Evolutionary conservation across 306 rosid species (phyloP).

Genomic region (Echinosophora koreensis): DNA sequence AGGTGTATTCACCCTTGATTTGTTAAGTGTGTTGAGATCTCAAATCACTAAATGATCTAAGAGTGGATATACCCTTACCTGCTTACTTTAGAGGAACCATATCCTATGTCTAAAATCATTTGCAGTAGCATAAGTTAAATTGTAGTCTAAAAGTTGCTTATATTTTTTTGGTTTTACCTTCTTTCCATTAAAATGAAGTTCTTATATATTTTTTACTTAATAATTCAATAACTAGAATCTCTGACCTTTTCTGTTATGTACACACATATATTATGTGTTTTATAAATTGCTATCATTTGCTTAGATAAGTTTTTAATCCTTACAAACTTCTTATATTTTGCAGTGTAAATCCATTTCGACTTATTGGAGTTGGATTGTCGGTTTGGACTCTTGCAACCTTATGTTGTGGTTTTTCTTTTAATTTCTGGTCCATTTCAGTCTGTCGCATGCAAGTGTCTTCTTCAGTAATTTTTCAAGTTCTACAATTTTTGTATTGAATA

Average conservation of each 20-base stretch:
- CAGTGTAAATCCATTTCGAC: slow-evolving; percentile 87
- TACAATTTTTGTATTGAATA: slow-evolving; percentile 30
- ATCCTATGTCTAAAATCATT: not conserved
- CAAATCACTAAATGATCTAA: too few relatives aligned
- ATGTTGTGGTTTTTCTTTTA: slow-evolving; percentile 76
- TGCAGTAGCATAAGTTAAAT: not conserved
- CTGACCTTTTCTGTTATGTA: slow-evolving; percentile 25
- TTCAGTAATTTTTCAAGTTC: slow-evolving; percentile 19
- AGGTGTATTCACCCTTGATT: too few relatives aligned
- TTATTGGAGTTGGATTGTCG: slow-evolving; percentile 91
- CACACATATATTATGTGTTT: slow-evolving; percentile 17
- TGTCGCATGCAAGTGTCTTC: slow-evolving; percentile 76
- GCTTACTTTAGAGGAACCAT: too few relatives aligned
- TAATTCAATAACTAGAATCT: slow-evolving; percentile 20
- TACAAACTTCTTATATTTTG: slow-evolving; percentile 48
- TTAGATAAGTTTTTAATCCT: slow-evolving; percentile 17
- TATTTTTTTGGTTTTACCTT: not conserved
- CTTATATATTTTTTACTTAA: slow-evolving; percentile 10
- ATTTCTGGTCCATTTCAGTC: slow-evolving; percentile 85
- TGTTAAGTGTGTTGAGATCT: too few relatives aligned
- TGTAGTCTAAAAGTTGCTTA: not conserved
- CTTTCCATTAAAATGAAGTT: slow-evolving; percentile 11
- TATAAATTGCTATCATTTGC: slow-evolving; percentile 9
- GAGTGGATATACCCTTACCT: too few relatives aligned
- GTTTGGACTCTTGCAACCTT: slow-evolving; percentile 84